These are phyloP conservation scores for Arthrobotrys musiformis DNA, from an alignment of 2,329 filamentous ascomycete species.

Conservation along the genomic window DNA sequence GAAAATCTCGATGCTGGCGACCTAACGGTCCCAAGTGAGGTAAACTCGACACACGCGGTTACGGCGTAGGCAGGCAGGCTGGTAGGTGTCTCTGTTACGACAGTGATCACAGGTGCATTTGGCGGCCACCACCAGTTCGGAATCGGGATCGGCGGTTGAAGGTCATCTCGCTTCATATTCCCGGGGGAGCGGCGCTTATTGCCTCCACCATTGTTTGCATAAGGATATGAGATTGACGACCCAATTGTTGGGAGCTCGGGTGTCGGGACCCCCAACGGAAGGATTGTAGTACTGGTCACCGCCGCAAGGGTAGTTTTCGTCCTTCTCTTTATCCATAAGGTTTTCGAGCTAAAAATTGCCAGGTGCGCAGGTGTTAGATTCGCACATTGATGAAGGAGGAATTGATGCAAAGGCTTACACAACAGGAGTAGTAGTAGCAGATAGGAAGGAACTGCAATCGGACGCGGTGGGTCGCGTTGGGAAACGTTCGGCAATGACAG, in stretches of 20 bases:
- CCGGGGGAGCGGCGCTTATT: no score
- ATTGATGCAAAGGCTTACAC: background rate
- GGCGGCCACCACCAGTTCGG: background rate
- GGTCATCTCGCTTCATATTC: background rate
- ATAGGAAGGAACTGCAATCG: background rate
- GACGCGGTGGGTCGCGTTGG: background rate
- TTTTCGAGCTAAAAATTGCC: background rate
- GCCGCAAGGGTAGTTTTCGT: background rate
- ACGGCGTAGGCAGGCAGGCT: background rate
- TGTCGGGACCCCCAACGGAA: background rate
- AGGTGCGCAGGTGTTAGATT: background rate
- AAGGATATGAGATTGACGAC: no score
- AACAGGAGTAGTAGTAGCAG: background rate
- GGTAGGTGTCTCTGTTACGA: background rate
- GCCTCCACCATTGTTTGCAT: no score
- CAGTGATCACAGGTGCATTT: no score
- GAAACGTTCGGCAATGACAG: background rate
- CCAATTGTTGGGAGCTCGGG: background rate
- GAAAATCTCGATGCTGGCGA: background rate
- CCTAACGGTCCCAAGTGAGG: background rate
- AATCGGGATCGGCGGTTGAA: background rate
- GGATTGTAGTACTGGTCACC: background rate
- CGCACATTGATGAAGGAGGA: background rate
- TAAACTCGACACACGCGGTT: background rate
- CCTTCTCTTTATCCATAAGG: background rate